These are phyloP conservation scores for Wickerhamomyces kurtzmanii DNA, from an alignment of 805 yeast genomes.

Conservation along the genomic window DNA sequence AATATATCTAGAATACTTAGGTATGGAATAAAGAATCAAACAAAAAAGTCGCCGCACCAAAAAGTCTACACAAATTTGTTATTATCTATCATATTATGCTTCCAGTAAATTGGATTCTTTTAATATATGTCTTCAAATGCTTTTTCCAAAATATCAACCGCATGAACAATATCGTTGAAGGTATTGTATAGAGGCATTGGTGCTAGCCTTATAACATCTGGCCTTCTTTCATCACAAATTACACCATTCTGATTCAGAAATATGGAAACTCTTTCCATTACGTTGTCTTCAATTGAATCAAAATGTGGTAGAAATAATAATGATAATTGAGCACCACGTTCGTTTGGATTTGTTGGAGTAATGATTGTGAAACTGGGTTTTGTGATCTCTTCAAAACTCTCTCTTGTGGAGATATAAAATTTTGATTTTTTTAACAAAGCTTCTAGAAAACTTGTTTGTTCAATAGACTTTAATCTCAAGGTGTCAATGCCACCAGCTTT, in stretches of 20 bases:
- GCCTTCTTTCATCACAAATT: conserved; percentile 82
- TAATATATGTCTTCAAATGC: no score
- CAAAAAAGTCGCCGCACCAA: no score
- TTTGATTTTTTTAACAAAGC: conserved; percentile 32
- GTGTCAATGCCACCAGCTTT: conserved; percentile 54
- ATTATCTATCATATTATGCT: no score
- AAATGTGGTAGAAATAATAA: conserved; percentile 50
- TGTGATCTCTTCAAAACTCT: conserved; percentile 9
- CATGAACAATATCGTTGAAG: conserved; percentile 47
- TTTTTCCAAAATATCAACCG: conserved; percentile 34
- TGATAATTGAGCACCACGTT: conserved; percentile 80
- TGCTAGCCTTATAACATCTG: conserved; percentile 83
- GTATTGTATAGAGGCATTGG: conserved; percentile 82
- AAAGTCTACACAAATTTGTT: no score
- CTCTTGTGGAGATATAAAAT: conserved; percentile 28
- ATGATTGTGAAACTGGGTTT: conserved; percentile 50
- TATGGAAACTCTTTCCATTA: conserved; percentile 53
- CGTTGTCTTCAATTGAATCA: conserved; percentile 21
- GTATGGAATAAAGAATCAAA: no score
- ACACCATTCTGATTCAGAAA: conserved; percentile 47
- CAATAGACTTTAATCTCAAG: conserved; percentile 45
- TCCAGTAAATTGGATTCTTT: no score
- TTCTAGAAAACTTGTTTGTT: conserved; percentile 49
- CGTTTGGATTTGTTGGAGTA: conserved; percentile 50
- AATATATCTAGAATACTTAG: no score